phyloP scores from a whole-genome alignment of 2,329 filamentous ascomycete species.

The Colletotrichum noveboracense region DNA sequence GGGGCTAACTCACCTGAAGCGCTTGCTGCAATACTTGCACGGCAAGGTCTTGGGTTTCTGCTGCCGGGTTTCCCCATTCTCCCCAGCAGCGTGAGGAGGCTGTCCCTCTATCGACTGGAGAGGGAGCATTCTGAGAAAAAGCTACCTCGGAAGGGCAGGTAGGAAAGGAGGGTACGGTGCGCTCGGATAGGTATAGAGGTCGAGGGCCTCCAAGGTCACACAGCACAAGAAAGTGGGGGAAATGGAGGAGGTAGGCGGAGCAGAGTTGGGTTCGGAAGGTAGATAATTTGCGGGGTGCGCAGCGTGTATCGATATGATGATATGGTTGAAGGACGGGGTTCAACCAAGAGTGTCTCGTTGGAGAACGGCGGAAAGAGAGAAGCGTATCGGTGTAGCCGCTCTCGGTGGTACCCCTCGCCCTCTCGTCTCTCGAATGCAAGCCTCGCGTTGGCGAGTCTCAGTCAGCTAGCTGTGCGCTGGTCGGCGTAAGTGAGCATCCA shows the following conservation, averaged over 20 bases:
- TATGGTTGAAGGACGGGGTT: neutral
- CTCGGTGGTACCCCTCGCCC: neutral
- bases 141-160: neutral
- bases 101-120: constrained; percentile 58
- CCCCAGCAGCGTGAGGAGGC: constrained; percentile 40
- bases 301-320: constrained; percentile 2
- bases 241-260: constrained; percentile 20
- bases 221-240: constrained; percentile 34
- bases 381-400: neutral
- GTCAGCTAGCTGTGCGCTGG: neutral
- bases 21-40: constrained; percentile 68
- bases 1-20: constrained; percentile 58
- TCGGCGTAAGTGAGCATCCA: neutral
- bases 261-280: constrained; percentile 11
- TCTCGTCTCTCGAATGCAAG: constrained; percentile 4
- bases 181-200: constrained; percentile 15
- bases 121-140: constrained; percentile 52
- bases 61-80: constrained; percentile 56
- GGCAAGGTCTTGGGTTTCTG: constrained; percentile 67
- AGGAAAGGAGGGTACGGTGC: constrained; percentile 26
- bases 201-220: constrained; percentile 34
- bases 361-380: neutral
- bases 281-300: constrained; percentile 19
- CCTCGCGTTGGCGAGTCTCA: neutral
- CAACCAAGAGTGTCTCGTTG: neutral